Conservation (phyloP, 177 flowering plant species). For the Vitis hybrid region DNA sequence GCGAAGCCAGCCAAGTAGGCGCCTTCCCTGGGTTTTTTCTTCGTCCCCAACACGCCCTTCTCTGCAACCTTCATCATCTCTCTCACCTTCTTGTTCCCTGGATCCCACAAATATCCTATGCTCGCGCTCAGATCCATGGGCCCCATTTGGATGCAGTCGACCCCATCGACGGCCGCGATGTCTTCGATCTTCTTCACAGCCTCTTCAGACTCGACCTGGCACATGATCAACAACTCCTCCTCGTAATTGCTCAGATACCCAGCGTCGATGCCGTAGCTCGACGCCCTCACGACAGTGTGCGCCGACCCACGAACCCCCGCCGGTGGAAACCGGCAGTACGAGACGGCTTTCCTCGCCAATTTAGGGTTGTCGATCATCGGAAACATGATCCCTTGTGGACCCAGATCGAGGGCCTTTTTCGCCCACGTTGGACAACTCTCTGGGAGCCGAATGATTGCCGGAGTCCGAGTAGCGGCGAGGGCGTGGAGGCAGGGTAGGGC, state of each 20-base stretch:
- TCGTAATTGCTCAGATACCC: conserved; percentile 67
- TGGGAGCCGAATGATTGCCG: conserved; percentile 77
- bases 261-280: conserved; percentile 71
- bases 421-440: conserved; percentile 72
- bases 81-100: conserved; percentile 80
- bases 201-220: conserved; percentile 77
- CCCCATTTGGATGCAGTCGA: conserved; percentile 91
- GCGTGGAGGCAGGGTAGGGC: conserved; percentile 76
- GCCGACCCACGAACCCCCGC: conserved; percentile 87
- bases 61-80: conserved; percentile 63
- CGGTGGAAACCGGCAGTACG: conserved; percentile 82
- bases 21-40: conserved; percentile 22
- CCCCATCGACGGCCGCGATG: conserved; percentile 86
- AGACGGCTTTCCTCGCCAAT: conserved; percentile 66
- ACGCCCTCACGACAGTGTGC: conserved; percentile 76
- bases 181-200: conserved; percentile 64
- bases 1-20: conserved; percentile 71
- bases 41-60: conserved; percentile 53
- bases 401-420: conserved; percentile 88
- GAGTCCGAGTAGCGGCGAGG: conserved; percentile 59
- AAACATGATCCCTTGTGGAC: conserved; percentile 94
- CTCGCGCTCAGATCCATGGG: conserved; percentile 90
- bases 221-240: conserved; percentile 81
- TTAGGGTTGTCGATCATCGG: conserved; percentile 80
- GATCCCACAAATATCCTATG: conserved; percentile 89